These are phyloP conservation scores for Aspergillus sp. DNA, from an alignment of 2,329 filamentous ascomycete species.

Conservation along the genomic window DNA sequence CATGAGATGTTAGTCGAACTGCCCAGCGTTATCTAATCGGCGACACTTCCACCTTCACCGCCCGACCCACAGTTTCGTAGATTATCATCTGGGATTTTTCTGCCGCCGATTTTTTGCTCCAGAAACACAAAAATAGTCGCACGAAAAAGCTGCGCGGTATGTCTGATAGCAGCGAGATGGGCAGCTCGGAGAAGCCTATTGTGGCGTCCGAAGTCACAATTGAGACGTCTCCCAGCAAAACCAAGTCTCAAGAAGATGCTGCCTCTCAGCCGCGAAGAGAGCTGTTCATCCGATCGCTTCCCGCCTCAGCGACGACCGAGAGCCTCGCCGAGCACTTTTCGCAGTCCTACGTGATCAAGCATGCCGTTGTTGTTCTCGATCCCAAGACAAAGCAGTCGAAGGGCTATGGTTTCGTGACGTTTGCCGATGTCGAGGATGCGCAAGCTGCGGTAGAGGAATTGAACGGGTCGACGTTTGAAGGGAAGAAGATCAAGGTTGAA, in stretches of 20 bases:
- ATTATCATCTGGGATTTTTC: conserved; percentile 26
- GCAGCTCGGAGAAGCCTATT: conserved; percentile 37
- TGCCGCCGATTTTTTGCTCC: conserved; percentile 34
- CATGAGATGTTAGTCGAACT: too few species aligned
- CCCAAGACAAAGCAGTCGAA: conserved; percentile 81
- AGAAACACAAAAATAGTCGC: conserved; percentile 18
- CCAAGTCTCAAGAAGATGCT: conserved; percentile 19
- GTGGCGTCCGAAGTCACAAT: conserved; percentile 20
- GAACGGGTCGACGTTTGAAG: conserved; percentile 74
- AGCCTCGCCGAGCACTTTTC: conserved; percentile 86
- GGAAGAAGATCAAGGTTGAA: conserved; percentile 80
- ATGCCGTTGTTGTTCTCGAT: conserved; percentile 89
- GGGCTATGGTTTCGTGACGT: conserved; percentile 95
- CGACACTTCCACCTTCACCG: conserved; percentile 18
- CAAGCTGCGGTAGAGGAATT: conserved; percentile 76
- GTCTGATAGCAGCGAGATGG: conserved; percentile 23
- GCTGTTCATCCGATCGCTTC: conserved; percentile 88
- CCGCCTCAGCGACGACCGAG: conserved; percentile 75
- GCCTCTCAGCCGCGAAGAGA: conserved; percentile 55
- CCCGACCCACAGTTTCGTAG: conserved; percentile 19
- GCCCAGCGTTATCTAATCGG: conserved; percentile 2
- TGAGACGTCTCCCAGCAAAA: conserved; percentile 21
- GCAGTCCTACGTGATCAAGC: conserved; percentile 89
- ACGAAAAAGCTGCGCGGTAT: conserved; percentile 7
- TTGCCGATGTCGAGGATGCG: conserved; percentile 91